Base-by-base conservation (phyloP, 768 basidiomycete genomes). In the Cantharellus cinnabarinus region DNA sequence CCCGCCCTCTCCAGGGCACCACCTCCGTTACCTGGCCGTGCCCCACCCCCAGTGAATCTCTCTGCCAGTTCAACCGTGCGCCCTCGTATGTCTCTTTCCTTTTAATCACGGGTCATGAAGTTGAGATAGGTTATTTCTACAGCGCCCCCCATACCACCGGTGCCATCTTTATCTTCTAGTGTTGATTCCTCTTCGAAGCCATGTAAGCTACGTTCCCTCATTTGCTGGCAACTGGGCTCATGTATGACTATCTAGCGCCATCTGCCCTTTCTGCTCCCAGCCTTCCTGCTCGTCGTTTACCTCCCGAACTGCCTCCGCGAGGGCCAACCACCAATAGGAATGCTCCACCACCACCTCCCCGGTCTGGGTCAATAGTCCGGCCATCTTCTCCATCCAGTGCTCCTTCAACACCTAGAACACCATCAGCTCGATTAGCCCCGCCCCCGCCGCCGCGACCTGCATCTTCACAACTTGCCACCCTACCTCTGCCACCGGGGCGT, bases 291-390 rank as follows among this genome's bases (percentile, higher is more conserved):
- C 2, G 58, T 58, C 67, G 73, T 5, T 62, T 73, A 1, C 77
- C 81, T 50, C 14, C 75, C 74, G 60, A 73, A 87, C 59, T 70
- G 71, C 60, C 73, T 73, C n/a, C 68, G 87, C 4, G 20, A 29
- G 20, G 20, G 20, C 10, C 44, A 29, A 10, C 44, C 10, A 48
- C 44, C 44, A 48, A 29, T 10, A 29, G 44, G 29, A 29, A 10
- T 29, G 10, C 44, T 10, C 44, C 44, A 10, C 44, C 44, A 48
- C 44, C 44, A 10, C 44, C 44, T 48, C 10, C 29, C 29, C 44
- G 44, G 29, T 10, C 44, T 10, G 29, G 44, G 10, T 29, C 44
- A 48, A 29, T 29, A 48, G 44, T 29, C 44, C 44, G 10, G 10
- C 10, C 44, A 10, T 7, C 52, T 37, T 37, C 52, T 54, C 52